phyloP scores from a whole-genome alignment of 139 green algal genomes.

The Micractinium sp. region DNA sequence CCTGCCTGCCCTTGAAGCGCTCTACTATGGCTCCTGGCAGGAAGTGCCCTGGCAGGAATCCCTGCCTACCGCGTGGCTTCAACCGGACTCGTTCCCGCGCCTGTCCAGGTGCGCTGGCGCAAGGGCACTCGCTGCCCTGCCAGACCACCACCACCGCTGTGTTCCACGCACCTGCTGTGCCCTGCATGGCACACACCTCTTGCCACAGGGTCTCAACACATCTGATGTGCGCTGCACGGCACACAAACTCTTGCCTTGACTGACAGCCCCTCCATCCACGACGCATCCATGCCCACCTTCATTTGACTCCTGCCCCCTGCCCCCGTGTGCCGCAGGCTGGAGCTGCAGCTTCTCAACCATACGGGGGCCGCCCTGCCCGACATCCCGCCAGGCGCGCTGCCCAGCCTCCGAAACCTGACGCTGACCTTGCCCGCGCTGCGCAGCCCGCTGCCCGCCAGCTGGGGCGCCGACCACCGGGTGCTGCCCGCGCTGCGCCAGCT shows the following conservation, averaged over 20 bases:
- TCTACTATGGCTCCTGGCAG: neutral
- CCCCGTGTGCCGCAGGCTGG: neutral
- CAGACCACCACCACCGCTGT: no score
- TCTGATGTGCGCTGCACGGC: no score
- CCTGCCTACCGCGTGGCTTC: neutral
- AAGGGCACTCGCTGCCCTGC: no score
- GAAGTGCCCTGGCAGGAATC: neutral
- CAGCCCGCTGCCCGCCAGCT: neutral
- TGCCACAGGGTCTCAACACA: no score
- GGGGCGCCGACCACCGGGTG: neutral
- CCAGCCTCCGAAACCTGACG: neutral
- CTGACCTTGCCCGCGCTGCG: neutral
- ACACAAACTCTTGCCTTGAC: no score
- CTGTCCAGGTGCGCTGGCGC: no score
- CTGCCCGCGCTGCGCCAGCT: neutral
- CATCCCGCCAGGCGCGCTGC: neutral
- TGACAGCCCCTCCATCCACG: no score
- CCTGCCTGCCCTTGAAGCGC: neutral
- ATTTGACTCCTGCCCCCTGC: no score
- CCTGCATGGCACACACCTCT: no score
- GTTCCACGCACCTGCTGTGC: no score
- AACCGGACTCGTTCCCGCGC: no score
- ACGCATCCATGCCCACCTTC: no score
- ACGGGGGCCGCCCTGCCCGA: neutral
- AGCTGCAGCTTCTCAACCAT: neutral